Evolutionary conservation across 257 asterid genomes (phyloP).

Genomic region (Forsythia viridissima): DNA sequence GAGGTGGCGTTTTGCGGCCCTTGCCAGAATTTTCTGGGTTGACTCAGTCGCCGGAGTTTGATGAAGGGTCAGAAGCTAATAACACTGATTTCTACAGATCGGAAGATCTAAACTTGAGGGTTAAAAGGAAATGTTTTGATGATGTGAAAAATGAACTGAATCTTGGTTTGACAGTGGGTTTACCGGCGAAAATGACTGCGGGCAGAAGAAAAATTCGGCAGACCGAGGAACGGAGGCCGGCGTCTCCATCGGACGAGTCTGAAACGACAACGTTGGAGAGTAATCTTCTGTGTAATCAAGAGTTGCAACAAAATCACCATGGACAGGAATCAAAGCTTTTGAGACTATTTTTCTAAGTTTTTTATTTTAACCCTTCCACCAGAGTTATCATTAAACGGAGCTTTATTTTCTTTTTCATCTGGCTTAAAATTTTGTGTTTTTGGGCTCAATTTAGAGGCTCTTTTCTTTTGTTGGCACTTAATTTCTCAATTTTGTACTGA

Average conservation of each 20-base stretch:
- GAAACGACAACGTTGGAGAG: conserved; percentile 77
- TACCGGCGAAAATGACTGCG: background rate
- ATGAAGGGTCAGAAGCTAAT: conserved; percentile 22
- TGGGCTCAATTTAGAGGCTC: no score
- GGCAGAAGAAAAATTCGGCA: background rate
- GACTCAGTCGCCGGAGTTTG: conserved; percentile 16
- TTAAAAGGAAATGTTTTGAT: conserved; percentile 17
- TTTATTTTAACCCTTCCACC: background rate
- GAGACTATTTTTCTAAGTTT: conserved; percentile 43
- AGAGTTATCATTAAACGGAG: no score
- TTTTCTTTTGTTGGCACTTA: background rate
- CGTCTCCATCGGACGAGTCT: conserved; percentile 63
- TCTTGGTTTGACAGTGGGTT: conserved; percentile 24
- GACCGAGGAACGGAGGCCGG: conserved; percentile 25
- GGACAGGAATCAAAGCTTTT: conserved; percentile 45
- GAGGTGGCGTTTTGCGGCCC: conserved; percentile 57
- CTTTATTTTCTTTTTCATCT: background rate
- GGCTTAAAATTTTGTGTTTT: background rate
- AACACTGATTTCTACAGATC: conserved; percentile 29
- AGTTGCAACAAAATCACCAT: conserved; percentile 20
- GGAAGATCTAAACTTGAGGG: conserved; percentile 28
- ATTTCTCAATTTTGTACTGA: background rate
- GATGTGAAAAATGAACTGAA: conserved; percentile 25
- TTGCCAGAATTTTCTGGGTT: conserved; percentile 30
- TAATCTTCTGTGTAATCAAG: conserved; percentile 33